phyloP scores from a whole-genome alignment of 768 basidiomycete genomes.

The Pulveroboletus sp. region DNA sequence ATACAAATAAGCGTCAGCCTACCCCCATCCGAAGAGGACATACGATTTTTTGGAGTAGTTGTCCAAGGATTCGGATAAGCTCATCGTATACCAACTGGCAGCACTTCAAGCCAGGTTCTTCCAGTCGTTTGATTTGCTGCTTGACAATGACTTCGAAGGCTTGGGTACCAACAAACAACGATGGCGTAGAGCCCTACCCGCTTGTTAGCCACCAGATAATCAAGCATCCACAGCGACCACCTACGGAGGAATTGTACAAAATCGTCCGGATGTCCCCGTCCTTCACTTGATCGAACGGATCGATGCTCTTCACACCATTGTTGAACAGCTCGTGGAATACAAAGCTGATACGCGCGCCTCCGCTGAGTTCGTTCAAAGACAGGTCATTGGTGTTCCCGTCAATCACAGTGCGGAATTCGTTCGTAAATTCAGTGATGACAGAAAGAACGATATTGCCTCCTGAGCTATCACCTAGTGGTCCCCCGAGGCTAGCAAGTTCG shows the following conservation, averaged over 20 bases:
- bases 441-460: slow-evolving; percentile 89
- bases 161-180: slow-evolving; percentile 92
- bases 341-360: slow-evolving; percentile 97
- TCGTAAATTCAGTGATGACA: slow-evolving; percentile 98
- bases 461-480: slow-evolving; percentile 77
- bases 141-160: slow-evolving; percentile 99
- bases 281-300: slow-evolving; percentile 98
- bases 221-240: slow-evolving; percentile 26
- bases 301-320: slow-evolving; percentile 91
- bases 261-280: slow-evolving; percentile 96
- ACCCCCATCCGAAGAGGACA: slow-evolving; percentile 21
- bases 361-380: slow-evolving; percentile 92
- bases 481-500: slow-evolving; percentile 82
- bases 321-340: slow-evolving; percentile 99
- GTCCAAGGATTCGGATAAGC: slow-evolving; percentile 91
- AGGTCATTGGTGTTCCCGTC: slow-evolving; percentile 98
- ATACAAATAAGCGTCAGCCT: slow-evolving; percentile 2
- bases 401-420: slow-evolving; percentile 94
- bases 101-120: slow-evolving; percentile 91
- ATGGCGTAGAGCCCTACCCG: slow-evolving; percentile 84
- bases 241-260: slow-evolving; percentile 93
- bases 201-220: background rate
- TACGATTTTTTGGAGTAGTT: slow-evolving; percentile 87
- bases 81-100: slow-evolving; percentile 97
- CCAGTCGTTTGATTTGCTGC: slow-evolving; percentile 95